A percentile compares a stretch with the other conserved stretches of the same genome.
These are phyloP conservation scores for Wickerhamomyces sp. DNA, from an alignment of 1,139 yeast species.

Conservation along the genomic window DNA sequence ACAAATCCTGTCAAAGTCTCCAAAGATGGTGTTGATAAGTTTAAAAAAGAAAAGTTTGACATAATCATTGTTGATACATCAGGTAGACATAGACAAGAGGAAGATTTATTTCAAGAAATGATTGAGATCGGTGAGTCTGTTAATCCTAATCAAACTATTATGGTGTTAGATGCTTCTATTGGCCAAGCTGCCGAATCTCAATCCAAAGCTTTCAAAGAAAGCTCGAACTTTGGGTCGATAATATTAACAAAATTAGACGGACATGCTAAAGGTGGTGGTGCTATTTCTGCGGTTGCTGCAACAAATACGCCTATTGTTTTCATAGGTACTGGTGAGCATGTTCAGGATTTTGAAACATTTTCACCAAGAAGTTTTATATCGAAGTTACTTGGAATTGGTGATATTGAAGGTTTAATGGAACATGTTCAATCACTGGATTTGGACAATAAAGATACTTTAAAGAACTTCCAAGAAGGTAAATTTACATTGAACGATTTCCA, in stretches of 20 bases:
- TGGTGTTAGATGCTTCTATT: constrained; percentile 96
- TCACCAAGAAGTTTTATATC: constrained; percentile 88
- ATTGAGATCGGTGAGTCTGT: constrained; percentile 84
- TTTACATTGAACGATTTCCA: constrained; percentile 90
- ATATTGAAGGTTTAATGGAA: constrained; percentile 89
- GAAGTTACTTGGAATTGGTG: constrained; percentile 91
- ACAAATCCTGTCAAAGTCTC: constrained; percentile 95
- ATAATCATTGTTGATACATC: constrained; percentile 95
- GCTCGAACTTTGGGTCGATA: constrained; percentile 91
- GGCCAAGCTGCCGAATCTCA: constrained; percentile 99
- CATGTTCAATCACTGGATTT: constrained; percentile 86
- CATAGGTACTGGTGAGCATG: constrained; percentile 98
- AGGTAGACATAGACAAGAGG: constrained; percentile 96
- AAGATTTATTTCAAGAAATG: constrained; percentile 90
- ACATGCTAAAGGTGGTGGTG: constrained; percentile 99
- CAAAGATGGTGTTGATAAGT: constrained; percentile 84
- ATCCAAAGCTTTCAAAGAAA: constrained; percentile 89
- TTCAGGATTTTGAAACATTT: constrained; percentile 87
- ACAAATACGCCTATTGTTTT: constrained; percentile 94
- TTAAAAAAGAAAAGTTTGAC: constrained; percentile 88
- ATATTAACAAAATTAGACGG: constrained; percentile 97
- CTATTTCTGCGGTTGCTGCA: constrained; percentile 97
- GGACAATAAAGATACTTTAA: constrained; percentile 89
- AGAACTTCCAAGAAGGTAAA: constrained; percentile 91
- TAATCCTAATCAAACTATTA: constrained; percentile 87